Conservation (phyloP, 257 asterid genomes). For the Buddleja alternifolia region DNA sequence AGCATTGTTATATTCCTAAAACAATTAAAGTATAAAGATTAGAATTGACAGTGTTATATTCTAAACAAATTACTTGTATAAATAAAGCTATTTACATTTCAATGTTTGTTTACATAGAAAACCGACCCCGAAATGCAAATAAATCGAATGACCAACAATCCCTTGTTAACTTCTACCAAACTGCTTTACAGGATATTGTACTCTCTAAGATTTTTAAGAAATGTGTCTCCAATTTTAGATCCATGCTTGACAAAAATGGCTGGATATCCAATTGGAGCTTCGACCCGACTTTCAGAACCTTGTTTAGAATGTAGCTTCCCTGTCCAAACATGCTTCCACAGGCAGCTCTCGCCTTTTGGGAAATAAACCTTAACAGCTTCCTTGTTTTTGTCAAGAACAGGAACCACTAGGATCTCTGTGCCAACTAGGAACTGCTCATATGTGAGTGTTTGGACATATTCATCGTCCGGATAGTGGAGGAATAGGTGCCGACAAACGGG, state of each 20-base stretch:
- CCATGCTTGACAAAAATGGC: conserved; percentile 84
- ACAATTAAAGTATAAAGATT: neutral
- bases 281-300: conserved; percentile 63
- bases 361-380: conserved; percentile 67
- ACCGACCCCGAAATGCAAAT: no score
- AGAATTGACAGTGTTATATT: neutral
- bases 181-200: conserved; percentile 44
- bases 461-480: conserved; percentile 88
- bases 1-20: neutral
- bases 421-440: conserved; percentile 89
- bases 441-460: conserved; percentile 58
- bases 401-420: conserved; percentile 86
- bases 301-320: conserved; percentile 54
- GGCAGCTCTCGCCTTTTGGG: conserved; percentile 63
- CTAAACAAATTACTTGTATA: neutral
- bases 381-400: conserved; percentile 87
- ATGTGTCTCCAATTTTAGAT: conserved; percentile 70
- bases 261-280: conserved; percentile 82
- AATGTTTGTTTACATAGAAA: conserved; percentile 3
- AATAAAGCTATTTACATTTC: conserved; percentile 17
- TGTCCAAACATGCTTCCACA: conserved; percentile 92
- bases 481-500: conserved; percentile 94
- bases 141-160: no score
- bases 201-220: conserved; percentile 58
- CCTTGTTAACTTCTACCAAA: neutral